Percentiles rank a stretch among this genome's conserved stretches.
These are phyloP conservation scores for Penicillium bialowiezense DNA, from an alignment of 495 filamentous ascomycete genomes.

Conservation along the genomic window DNA sequence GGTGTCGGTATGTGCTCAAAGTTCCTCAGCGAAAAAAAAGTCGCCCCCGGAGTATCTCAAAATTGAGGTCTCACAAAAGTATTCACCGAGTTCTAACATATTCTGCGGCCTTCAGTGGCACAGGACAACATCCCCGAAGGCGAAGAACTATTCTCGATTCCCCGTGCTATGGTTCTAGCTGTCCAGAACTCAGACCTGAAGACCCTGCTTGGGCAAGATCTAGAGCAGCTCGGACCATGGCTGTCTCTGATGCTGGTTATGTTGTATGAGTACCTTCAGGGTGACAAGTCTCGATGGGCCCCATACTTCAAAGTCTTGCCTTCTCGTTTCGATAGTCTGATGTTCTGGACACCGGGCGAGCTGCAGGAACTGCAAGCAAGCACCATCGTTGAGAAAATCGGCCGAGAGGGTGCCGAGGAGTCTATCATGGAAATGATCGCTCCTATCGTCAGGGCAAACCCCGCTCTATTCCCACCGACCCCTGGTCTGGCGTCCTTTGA, in stretches of 20 bases:
- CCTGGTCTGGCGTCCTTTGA: constrained; percentile 50
- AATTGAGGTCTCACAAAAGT: constrained; percentile 6
- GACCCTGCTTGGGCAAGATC: constrained; percentile 39
- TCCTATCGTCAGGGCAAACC: constrained; percentile 52
- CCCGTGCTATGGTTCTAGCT: constrained; percentile 53
- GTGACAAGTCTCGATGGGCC: constrained; percentile 64
- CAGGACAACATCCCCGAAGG: constrained; percentile 54
- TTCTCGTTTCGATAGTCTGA: constrained; percentile 74
- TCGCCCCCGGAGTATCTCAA: constrained; percentile 5
- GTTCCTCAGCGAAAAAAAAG: constrained; percentile 19
- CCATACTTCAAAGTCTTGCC: constrained; percentile 83
- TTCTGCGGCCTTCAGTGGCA: constrained; percentile 44
- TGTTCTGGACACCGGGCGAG: constrained; percentile 82
- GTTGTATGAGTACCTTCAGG: constrained; percentile 69
- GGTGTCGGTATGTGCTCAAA: constrained; percentile 54
- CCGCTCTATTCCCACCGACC: constrained; percentile 44
- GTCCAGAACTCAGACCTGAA: constrained; percentile 50
- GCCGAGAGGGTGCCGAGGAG: constrained; percentile 65
- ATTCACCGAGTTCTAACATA: background rate
- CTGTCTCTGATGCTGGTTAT: constrained; percentile 72
- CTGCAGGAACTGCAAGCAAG: constrained; percentile 73
- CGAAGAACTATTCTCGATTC: constrained; percentile 64
- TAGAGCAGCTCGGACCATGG: constrained; percentile 51
- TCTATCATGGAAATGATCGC: constrained; percentile 62
- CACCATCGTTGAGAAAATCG: constrained; percentile 74